Evolutionary conservation across 2,329 filamentous ascomycete genomes (phyloP).

Genomic region (Claviceps humidiphila): DNA sequence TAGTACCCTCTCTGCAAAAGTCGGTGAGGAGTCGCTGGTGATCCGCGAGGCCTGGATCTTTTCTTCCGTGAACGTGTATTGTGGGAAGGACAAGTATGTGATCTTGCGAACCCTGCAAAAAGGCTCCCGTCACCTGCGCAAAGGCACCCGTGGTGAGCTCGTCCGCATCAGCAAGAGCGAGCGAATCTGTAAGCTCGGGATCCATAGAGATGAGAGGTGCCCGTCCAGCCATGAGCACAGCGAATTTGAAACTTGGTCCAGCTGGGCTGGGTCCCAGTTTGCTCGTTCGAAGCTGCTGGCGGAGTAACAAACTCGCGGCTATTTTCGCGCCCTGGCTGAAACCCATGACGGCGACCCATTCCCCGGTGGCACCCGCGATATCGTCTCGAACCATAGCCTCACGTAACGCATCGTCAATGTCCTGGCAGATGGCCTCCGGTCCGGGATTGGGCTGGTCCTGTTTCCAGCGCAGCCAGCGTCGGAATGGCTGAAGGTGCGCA

Average conservation of each 20-base stretch:
- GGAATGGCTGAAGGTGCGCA: slow-evolving; percentile 47
- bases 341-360: slow-evolving; percentile 43
- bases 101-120: not conserved
- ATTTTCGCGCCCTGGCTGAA: slow-evolving; percentile 51
- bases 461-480: slow-evolving; percentile 32
- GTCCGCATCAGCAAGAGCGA: not conserved
- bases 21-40: slow-evolving; percentile 21
- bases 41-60: slow-evolving; percentile 44
- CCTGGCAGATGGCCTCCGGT: slow-evolving; percentile 22
- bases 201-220: slow-evolving; percentile 6
- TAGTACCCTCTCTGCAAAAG: not conserved
- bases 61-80: slow-evolving; percentile 22
- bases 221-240: slow-evolving; percentile 8
- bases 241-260: slow-evolving; percentile 7
- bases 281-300: slow-evolving; percentile 38
- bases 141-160: not conserved
- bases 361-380: slow-evolving; percentile 26
- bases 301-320: slow-evolving; percentile 38
- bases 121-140: not conserved
- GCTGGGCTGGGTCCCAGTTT: not conserved
- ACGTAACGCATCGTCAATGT: slow-evolving; percentile 20
- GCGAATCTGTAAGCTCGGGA: slow-evolving; percentile 3
- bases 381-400: slow-evolving; percentile 36
- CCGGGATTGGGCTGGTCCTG: not conserved
- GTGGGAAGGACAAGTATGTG: slow-evolving; percentile 7